Evolutionary conservation across 2,329 filamentous ascomycete species (phyloP).

Genomic region (Penicillium thymicola): DNA sequence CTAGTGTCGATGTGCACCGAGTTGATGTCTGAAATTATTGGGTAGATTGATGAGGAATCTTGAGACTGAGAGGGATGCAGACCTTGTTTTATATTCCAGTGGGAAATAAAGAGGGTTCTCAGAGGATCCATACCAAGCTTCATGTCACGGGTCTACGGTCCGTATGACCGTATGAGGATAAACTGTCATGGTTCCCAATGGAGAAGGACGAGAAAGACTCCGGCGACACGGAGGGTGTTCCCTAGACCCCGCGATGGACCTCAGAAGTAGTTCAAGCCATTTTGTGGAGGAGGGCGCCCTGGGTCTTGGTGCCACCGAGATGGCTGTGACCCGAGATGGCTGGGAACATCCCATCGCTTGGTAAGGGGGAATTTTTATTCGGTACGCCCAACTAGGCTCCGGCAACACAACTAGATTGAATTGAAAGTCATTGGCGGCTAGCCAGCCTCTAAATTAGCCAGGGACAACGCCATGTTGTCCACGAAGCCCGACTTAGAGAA

Average conservation of each 20-base stretch:
- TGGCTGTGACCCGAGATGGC: neutral
- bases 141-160: slow-evolving; percentile 12
- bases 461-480: neutral
- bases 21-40: neutral
- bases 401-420: neutral
- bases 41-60: neutral
- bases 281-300: neutral
- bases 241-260: neutral
- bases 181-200: slow-evolving; percentile 8
- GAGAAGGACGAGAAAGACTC: slow-evolving; percentile 12
- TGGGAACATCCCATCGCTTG: neutral
- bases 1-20: neutral
- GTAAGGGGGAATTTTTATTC: too few relatives aligned
- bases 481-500: neutral
- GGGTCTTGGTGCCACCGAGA: neutral
- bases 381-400: neutral
- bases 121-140: neutral
- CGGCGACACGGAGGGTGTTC: slow-evolving; percentile 22
- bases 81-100: slow-evolving; percentile 8
- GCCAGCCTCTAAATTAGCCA: neutral
- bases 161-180: slow-evolving; percentile 6
- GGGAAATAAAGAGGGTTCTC: neutral
- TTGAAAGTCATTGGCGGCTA: neutral
- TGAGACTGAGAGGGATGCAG: neutral
- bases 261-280: neutral